phyloP scores from a whole-genome alignment of 441 rosid genomes.

The Euphorbia neoarborescens region DNA sequence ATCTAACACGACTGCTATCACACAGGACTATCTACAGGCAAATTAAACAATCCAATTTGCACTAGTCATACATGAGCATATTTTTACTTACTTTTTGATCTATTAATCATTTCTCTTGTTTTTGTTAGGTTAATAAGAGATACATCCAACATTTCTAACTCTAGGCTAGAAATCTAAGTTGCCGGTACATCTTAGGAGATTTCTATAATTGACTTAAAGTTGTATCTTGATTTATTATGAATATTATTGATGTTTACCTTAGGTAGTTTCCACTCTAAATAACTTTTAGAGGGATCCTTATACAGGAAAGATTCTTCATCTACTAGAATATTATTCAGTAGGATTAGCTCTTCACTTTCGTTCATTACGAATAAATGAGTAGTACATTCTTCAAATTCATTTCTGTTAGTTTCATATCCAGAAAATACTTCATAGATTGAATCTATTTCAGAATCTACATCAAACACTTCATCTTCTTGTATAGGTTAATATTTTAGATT shows the following conservation, averaged over 20 bases:
- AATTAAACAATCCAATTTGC: background rate
- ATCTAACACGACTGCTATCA: background rate
- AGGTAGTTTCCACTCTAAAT: background rate
- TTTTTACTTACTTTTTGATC: background rate
- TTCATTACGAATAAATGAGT: background rate
- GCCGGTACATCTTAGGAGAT: background rate
- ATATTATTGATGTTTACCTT: background rate
- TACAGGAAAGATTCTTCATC: background rate
- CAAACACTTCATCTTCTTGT: too few relatives aligned
- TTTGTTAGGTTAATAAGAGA: background rate
- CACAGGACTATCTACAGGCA: background rate
- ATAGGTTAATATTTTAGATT: background rate
- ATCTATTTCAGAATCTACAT: background rate
- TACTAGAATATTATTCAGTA: background rate
- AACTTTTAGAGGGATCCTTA: background rate
- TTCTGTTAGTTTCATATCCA: background rate
- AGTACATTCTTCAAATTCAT: background rate
- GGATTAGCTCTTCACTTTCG: background rate
- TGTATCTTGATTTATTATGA: background rate
- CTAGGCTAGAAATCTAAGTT: background rate
- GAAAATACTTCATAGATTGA: background rate
- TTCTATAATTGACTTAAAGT: background rate
- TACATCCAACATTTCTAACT: background rate
- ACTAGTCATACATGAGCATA: background rate
- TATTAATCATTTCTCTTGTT: background rate